These are phyloP conservation scores for Vaccinium corymbosum DNA, from an alignment of 148 eudicot species.

Conservation along the genomic window DNA sequence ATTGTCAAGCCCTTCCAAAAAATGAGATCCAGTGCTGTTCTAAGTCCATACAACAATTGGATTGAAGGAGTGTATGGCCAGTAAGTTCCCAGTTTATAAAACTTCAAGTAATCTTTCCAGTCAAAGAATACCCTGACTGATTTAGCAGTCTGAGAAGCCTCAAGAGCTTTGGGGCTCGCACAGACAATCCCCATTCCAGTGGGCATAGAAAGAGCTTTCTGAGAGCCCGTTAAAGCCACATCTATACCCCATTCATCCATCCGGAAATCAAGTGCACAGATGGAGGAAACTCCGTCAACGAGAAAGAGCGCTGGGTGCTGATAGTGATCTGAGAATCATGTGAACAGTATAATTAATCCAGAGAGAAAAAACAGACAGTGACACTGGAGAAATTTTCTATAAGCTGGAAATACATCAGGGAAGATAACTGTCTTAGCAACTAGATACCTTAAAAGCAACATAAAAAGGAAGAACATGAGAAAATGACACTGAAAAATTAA, in stretches of 20 bases:
- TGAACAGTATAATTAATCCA: not conserved
- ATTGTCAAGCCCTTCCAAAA: conserved; percentile 96
- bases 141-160: conserved; percentile 82
- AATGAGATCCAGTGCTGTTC: conserved; percentile 84
- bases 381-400: not conserved
- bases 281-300: conserved; percentile 96
- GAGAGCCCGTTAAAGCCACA: conserved; percentile 98
- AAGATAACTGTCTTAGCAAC: not conserved
- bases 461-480: not conserved
- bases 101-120: conserved; percentile 95
- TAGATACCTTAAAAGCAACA: no score
- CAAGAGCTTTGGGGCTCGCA: conserved; percentile 89
- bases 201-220: conserved; percentile 95
- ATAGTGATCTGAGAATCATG: conserved; percentile 65
- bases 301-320: conserved; percentile 91
- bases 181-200: conserved; percentile 92
- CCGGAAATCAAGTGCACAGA: conserved; percentile 93
- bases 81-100: conserved; percentile 80
- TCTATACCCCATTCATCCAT: conserved; percentile 99
- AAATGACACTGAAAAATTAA: not conserved
- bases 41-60: conserved; percentile 87
- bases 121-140: conserved; percentile 92
- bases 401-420: not conserved
- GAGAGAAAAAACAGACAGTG: not conserved
- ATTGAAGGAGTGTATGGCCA: conserved; percentile 99